Base-by-base conservation (phyloP, 257 asterid genomes). In the Forsythia viridissima region DNA sequence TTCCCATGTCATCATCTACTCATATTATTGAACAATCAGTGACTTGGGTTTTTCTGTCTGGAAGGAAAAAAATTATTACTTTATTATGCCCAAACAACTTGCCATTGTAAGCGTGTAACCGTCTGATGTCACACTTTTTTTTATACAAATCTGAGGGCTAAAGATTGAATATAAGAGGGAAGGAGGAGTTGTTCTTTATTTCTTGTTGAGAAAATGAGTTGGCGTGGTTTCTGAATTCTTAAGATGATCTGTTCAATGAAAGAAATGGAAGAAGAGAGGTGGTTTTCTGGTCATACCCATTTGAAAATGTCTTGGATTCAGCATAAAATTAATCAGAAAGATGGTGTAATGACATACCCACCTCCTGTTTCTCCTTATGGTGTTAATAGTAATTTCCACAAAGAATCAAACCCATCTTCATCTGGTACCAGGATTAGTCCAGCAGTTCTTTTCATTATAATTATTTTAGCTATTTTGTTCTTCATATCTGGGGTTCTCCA, bases 401-500 rank as follows among this genome's bases (percentile, higher is more conserved):
- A 82, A 61, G 88, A 84, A 61, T 72, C 89, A 66, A 81, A 80
- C 34, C 82, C 90, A 51, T 75, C 85, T 75, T 67, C 89, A 61
- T 85, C 97, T 42, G 94, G 94, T 11, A 12, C 90, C 57, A 91
- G 76, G 82, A 92, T 93, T 77, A 93, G 93, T 68, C 99, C 99
- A 3, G 97, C 98, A 70, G 97, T 92, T 61, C 87, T 93, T 38
- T 92, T 95, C 84, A 87, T 91, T 72, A 90, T 93, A 79, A 96
- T 93, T 57, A 92, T 90, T 69, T 79, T 93, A 77, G 98, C 97
- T 71, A 91, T 96, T 59, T 87, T 96, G 16, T 96, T 93, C 73
- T 96, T 96, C 88, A 85, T 96, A 69, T 96, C 99, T 69, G 99
- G 98, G 66, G 83, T 96, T 34, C 97, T 96, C 42, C 98, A 96